phyloP scores from a whole-genome alignment of 805 yeast species.

The Candida silvatica region DNA sequence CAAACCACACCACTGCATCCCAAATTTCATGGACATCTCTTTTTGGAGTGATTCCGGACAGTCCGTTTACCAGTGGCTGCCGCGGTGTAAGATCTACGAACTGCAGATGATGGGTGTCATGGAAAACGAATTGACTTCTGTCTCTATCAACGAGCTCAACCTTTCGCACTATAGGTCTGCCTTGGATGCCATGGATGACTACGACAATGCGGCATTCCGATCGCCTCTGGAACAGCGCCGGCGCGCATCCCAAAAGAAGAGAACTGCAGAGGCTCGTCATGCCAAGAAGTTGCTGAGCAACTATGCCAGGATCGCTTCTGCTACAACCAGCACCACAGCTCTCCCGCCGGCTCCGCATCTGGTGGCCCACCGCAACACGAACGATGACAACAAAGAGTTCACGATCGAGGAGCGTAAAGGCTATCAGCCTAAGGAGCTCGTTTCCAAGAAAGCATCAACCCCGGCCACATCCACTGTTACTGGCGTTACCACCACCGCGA shows the following conservation, averaged over 20 bases:
- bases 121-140: slow-evolving; percentile 76
- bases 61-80: slow-evolving; percentile 66
- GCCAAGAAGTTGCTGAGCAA: background rate
- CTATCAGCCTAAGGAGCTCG: slow-evolving; percentile 15
- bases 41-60: slow-evolving; percentile 56
- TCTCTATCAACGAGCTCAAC: slow-evolving; percentile 54
- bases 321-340: background rate
- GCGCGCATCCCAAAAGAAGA: background rate
- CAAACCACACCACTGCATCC: slow-evolving; percentile 64
- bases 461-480: slow-evolving; percentile 26
- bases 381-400: background rate
- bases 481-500: slow-evolving; percentile 27
- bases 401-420: slow-evolving; percentile 4
- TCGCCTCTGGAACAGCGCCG: slow-evolving; percentile 1
- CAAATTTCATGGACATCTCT: slow-evolving; percentile 93
- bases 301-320: background rate
- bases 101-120: slow-evolving; percentile 97
- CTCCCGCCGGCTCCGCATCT: background rate
- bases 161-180: slow-evolving; percentile 28
- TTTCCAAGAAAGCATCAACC: slow-evolving; percentile 16
- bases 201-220: slow-evolving; percentile 52
- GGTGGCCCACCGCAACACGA: background rate
- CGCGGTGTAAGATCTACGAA: slow-evolving; percentile 89
- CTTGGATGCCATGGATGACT: slow-evolving; percentile 53
- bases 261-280: background rate